Evolutionary conservation across 805 yeast species (phyloP), one percentile per base, ranked within the genome.

Genomic region (Saccharomycopsis sp.): DNA sequence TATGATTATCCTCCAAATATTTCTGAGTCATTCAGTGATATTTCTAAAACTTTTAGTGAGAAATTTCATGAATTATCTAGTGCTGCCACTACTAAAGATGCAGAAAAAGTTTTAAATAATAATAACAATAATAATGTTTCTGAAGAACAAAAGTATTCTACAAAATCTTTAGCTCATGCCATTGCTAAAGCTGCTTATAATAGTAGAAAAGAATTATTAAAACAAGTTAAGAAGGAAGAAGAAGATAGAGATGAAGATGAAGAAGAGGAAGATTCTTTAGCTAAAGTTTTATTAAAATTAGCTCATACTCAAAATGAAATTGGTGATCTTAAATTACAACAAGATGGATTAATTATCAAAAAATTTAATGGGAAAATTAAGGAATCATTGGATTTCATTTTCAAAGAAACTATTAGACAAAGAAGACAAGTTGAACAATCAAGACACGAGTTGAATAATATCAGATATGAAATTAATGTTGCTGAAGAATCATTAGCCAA

Each of bases 1-100:
- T 83, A 83, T 56, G 94, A 83, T 56, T 82, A 80, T 52, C 94
- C 94, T 20, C 89, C 92, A 40, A 79, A 79, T 56, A 59, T 82
- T 47, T 69, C 70, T 46, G 89, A 83, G 50, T 74, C 82, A 34
- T 64, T 75, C 19, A 63, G 64, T 36, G 79, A 80, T 50, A 74
- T 79, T 53, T 74, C 79, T 28, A 71, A 73, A 50, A 60, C 75
- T 3, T 56, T 78, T 35, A 65, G 68, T 31, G 72, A 62, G 52
- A 77, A 74, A 55, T 70, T 76, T 47, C 64, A 64, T 38, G 79
- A 76, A 39, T 67, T 78, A 51, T 72, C 76, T 45, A 72, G 66
- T 51, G 84, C 80, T n/a, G 62, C 73, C 3, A 69, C 76, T 19
- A 78, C 83, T 1, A 75, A 72, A 49, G 86, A 78, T 48, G 76